Evolutionary conservation across 2,329 filamentous ascomycete genomes (phyloP).

Genomic region (Cercospora brassicicola): DNA sequence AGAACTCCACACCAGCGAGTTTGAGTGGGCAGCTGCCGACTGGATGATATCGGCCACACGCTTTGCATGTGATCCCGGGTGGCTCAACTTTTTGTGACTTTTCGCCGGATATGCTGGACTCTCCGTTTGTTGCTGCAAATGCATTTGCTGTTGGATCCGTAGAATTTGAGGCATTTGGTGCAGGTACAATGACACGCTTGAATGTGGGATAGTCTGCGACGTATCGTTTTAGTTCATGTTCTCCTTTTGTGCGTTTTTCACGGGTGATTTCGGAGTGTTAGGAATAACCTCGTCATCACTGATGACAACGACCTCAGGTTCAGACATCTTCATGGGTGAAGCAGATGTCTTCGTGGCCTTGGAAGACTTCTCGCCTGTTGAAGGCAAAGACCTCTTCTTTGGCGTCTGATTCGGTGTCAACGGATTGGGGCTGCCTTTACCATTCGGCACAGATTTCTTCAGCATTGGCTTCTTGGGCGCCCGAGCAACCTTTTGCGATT

Average conservation of each 20-base stretch:
- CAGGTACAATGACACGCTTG: conserved; percentile 24
- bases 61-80: conserved; percentile 48
- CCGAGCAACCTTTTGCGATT: background rate
- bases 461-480: background rate
- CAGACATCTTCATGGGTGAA: conserved; percentile 26
- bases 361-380: conserved; percentile 17
- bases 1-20: conserved; percentile 59
- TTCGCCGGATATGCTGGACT: background rate
- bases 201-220: conserved; percentile 21
- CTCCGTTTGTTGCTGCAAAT: background rate
- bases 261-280: background rate
- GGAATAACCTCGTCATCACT: conserved; percentile 9
- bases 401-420: background rate
- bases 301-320: conserved; percentile 7
- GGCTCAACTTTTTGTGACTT: background rate
- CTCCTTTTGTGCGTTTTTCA: conserved; percentile 4
- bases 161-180: conserved; percentile 2
- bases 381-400: conserved; percentile 17
- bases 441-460: conserved; percentile 8
- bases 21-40: conserved; percentile 63
- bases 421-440: conserved; percentile 1
- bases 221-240: conserved; percentile 4
- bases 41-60: conserved; percentile 57
- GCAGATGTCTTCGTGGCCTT: conserved; percentile 24
- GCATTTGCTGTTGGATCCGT: background rate